Base-by-base conservation (phyloP, 306 rosid genomes). In the Sindora glabra region DNA sequence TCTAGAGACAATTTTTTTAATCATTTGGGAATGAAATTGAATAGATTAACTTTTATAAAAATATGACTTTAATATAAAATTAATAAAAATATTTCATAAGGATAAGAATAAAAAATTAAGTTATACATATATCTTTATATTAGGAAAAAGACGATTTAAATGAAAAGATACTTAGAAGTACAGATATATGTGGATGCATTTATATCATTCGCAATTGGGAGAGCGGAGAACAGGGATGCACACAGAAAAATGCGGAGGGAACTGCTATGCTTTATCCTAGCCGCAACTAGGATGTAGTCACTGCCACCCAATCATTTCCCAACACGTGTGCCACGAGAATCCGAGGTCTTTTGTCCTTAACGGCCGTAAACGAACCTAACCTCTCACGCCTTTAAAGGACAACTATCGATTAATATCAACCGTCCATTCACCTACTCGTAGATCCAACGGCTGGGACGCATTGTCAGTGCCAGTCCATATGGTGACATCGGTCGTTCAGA, bases 381-480 rank as follows among this genome's bases (percentile, higher is more conserved):
- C 11, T 25, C 50, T 47, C 62, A 9, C 63, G 56, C 39, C 56
- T 25, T 37, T 60, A 70, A 64, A 58, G 50, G 61, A 17, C 65
- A 58, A 5, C 8, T 2, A 10, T 24, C 47, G 21, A n/a, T 25
- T 26, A 5, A 22, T 14, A 15, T 14, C 19, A n/a, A 13, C 75
- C 78, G 54, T 79, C 53, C 48, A 61, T 63, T 52, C 18, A 10
- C 32, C 21, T 8, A 2, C n/a, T 3, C 10, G 5, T 0, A 5
- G 19, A 83, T 81, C 85, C 25, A 68, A 81, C 77, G 91, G 83
- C 18, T 68, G 76, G 78, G 75, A 77, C 17, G 27, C 38, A 27
- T 50, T 38, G 53, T 44, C 26, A 8, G 52, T 12, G 33, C 63
- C 78, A 71, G 56, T 65, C 67, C 4, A 48, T 70, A 50, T 47